phyloP scores from a whole-genome alignment of 2,329 filamentous ascomycete species.

The Curvularia spicifera region DNA sequence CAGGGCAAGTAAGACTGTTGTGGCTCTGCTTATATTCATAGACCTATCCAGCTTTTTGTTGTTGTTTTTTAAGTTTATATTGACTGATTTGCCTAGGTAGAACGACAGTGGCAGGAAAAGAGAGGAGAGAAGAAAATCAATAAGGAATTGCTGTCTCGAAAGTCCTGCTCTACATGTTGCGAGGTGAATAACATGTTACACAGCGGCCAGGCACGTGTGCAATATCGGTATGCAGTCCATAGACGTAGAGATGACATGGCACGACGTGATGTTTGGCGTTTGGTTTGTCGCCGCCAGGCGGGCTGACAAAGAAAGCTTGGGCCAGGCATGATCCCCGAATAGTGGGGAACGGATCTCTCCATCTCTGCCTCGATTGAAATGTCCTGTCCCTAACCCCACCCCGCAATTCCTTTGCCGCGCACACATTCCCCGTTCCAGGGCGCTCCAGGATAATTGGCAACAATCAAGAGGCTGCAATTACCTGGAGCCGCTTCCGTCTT shows the following conservation, averaged over 20 bases:
- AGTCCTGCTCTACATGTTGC: not conserved
- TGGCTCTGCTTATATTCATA: not conserved
- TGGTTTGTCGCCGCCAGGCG: not conserved
- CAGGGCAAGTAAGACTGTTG: not conserved
- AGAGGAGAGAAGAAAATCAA: not conserved
- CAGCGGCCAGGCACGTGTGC: not conserved
- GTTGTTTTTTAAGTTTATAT: not conserved
- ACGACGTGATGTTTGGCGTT: not conserved
- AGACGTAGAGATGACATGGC: not conserved
- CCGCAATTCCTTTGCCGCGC: slow-evolving; percentile 21
- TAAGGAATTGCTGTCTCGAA: not conserved
- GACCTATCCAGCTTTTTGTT: too few species aligned
- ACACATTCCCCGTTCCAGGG: slow-evolving; percentile 30
- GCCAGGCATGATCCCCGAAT: slow-evolving; percentile 11
- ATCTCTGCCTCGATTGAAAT: slow-evolving; percentile 18
- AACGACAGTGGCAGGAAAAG: not conserved
- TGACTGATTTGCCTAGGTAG: not conserved
- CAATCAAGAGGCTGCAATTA: slow-evolving; percentile 42
- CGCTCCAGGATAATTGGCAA: slow-evolving; percentile 54
- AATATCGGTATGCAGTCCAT: not conserved
- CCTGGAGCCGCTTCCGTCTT: slow-evolving; percentile 49
- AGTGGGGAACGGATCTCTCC: slow-evolving; percentile 22
- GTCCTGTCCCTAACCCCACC: slow-evolving; percentile 18
- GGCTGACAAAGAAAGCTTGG: slow-evolving; percentile 18
- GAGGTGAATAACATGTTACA: not conserved